Evolutionary conservation across 1,284 basidiomycete species (phyloP), one percentile per base, ranked within the genome.

Genomic region (Trichosporon coremiiforme): DNA sequence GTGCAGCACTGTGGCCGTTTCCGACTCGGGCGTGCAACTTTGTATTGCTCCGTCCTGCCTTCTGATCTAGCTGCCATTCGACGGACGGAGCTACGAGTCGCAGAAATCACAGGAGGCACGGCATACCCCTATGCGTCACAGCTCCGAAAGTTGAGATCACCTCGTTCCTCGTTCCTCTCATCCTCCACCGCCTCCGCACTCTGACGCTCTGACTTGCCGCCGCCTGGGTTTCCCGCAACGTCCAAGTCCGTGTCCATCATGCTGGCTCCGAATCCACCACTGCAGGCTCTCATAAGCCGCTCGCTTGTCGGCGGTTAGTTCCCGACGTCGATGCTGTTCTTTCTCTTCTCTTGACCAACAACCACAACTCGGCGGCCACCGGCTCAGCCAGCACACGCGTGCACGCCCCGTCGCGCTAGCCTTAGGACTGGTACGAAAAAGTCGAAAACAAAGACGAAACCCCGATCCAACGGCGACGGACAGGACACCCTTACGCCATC

Each of bases 51-150:
- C 20, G 20, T 9, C 47, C n/a, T 53, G 47, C 47, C 47, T 53
- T 22, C 6, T 9, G 9, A 1, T 22, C 47, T 22, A 10, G 20
- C 47, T 53, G 47, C 2, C 20, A 53, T 53, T n/a, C n/a, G n/a
- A n/a, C 15, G 47, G 33, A 33, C 4, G 8, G 8, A 33, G 33
- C 33, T 20, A 53, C 15, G 47, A 12, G 47, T 53, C 2, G 20
- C 47, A 53, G n/a, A 6, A 53, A 53, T 22, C 47, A 53, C 47
- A 20, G 47, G 5, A 4, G 47, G 47, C n/a, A 22, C 17, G 47
- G 47, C 47, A 53, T 53, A 17, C 47, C 47, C 47, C 47, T 22
- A 6, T 53, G n/a, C 47, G 47, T 53, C 47, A 22, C 47, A 53
- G 47, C 47, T 20, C n/a, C 20, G 4, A 45, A 12, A 38, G 36